Base-by-base conservation (phyloP, 108 stramenopile genomes). In the Schizochytrium sp. region DNA sequence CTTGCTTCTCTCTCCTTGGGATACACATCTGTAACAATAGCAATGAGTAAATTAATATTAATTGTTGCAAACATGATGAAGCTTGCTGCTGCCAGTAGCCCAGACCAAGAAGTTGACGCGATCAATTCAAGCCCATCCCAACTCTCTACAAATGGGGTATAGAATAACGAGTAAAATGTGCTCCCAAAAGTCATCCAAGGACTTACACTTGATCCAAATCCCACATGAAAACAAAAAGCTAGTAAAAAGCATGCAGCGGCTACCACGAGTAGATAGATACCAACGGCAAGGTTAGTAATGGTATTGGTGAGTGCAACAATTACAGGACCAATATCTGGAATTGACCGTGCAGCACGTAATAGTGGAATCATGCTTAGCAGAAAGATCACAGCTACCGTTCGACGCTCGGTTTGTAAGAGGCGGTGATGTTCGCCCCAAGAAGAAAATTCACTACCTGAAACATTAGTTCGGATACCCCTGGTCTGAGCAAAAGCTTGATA, bases 1-100 rank as follows among this genome's bases (percentile, higher is more conserved):
- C 76, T 83, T 1, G 76, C 76, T 40, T 83, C 53, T 17, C 76
- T 17, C 28, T 83, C 76, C 3, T 55, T 72, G 15, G 88, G 88
- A n/a, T 89, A 89, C 17, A 72, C 47, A 38, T 89, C 88, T 7
- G 88, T 45, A 15, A 89, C 88, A 2, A 89, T 76, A n/a, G 72
- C 88, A 89, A 89, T 76, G 72, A 89, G 64, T 7, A 89, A 17
- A 47, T 89, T 89, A 10, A 89, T 42, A 4, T 42, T 49, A 41
- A 89, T 87, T 4, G 64, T 76, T 12, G 72, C 88, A 42, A 89
- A 72, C 17, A 89, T 46, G 40, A 89, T 76, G 72, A 47, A 89
- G 61, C 38, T 15, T 47, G 56, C 72, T 10, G 49, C 40, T 7
- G 47, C 38, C 19, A 89, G 4, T 15, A 64, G 12, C 0, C 72